Evolutionary conservation across 352 stramenopile species (phyloP).

Genomic region (Albugo laibachii): DNA sequence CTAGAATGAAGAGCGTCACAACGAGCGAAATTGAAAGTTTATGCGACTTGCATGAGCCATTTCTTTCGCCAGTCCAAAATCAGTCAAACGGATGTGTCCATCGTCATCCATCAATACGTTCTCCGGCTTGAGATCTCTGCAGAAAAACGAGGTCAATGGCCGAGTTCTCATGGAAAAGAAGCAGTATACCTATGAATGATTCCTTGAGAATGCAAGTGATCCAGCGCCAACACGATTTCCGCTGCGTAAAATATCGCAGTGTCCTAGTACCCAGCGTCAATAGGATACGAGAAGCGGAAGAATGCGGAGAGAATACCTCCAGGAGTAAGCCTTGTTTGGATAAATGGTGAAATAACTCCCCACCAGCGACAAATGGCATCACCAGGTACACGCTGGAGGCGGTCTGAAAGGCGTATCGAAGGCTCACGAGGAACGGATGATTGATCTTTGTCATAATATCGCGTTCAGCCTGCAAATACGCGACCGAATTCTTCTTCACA

Average conservation of each 20-base stretch:
- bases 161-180: not conserved
- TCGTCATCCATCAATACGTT: constrained; percentile 65
- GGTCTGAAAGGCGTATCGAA: constrained; percentile 71
- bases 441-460: constrained; percentile 80
- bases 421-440: constrained; percentile 63
- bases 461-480: constrained; percentile 55
- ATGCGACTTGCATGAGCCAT: constrained; percentile 25
- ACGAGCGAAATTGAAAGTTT: constrained; percentile 1
- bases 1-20: constrained; percentile 9
- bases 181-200: constrained; percentile 48
- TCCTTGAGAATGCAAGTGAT: constrained; percentile 48
- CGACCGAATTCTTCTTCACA: constrained; percentile 64
- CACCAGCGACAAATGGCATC: constrained; percentile 51
- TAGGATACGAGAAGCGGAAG: not conserved
- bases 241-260: constrained; percentile 65
- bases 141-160: not conserved
- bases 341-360: constrained; percentile 49
- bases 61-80: constrained; percentile 74
- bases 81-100: constrained; percentile 67
- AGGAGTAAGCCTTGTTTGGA: constrained; percentile 38
- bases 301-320: constrained; percentile 10
- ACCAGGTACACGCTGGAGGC: constrained; percentile 64
- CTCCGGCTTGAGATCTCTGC: constrained; percentile 64
- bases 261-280: not conserved
- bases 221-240: constrained; percentile 65